phyloP scores from a whole-genome alignment of 1,284 basidiomycete genomes.

The Earliella scabrosa region DNA sequence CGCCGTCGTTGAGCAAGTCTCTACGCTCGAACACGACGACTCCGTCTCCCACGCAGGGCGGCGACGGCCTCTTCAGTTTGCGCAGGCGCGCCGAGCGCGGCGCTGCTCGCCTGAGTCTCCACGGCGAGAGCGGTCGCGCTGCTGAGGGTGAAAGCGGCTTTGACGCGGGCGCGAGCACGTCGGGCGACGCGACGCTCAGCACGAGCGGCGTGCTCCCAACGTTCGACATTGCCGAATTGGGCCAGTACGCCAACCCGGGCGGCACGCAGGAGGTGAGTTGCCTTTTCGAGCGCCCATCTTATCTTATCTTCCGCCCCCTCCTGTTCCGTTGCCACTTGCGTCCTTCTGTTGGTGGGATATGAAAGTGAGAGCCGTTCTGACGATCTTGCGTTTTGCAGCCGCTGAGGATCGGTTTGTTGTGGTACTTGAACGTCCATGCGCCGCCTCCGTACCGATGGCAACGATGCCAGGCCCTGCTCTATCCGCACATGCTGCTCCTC shows the following conservation, averaged over 20 bases:
- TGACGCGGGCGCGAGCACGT: slow-evolving; percentile 24
- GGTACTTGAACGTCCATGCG: slow-evolving; percentile 90
- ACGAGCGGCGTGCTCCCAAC: slow-evolving; percentile 43
- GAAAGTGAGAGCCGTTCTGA: slow-evolving; percentile 19
- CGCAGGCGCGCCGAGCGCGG: slow-evolving; percentile 59
- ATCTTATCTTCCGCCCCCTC: slow-evolving; percentile 8
- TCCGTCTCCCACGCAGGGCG: slow-evolving; percentile 39
- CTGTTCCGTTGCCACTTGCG: slow-evolving; percentile 14
- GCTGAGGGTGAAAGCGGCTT: slow-evolving; percentile 13
- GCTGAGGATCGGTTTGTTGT: slow-evolving; percentile 79
- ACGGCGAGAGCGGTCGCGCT: slow-evolving; percentile 12
- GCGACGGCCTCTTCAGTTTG: slow-evolving; percentile 65
- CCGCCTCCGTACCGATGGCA: slow-evolving; percentile 82
- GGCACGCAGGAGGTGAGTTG: slow-evolving; percentile 48
- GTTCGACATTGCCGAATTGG: slow-evolving; percentile 51
- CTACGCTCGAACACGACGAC: slow-evolving; percentile 34
- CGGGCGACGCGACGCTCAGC: slow-evolving; percentile 34
- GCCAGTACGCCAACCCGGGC: slow-evolving; percentile 41
- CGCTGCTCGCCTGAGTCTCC: slow-evolving; percentile 38
- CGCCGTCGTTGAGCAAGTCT: slow-evolving; percentile 44
- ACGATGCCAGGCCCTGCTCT: slow-evolving; percentile 81
- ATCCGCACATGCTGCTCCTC: slow-evolving; percentile 77
- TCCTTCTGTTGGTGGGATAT: background rate
- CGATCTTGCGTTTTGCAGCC: slow-evolving; percentile 54
- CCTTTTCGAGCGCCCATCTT: slow-evolving; percentile 17